Evolutionary conservation across 345 rosid genomes (phyloP), one percentile per base, ranked within the genome.

Genomic region (Bruguiera parviflora): DNA sequence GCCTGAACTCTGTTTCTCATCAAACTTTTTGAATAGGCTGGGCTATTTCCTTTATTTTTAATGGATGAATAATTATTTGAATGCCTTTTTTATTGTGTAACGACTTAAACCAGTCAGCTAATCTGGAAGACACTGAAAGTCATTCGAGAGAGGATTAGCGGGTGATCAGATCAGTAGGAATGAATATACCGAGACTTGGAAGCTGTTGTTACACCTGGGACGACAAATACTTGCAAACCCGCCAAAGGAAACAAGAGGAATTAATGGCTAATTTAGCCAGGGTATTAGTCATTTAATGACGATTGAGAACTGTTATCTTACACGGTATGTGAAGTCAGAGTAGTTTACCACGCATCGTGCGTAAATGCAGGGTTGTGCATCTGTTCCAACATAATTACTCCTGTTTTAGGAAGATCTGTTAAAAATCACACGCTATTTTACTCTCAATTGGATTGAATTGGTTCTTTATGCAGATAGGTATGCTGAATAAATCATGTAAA

Each of bases 401-500:
- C 8, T 37, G 63, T n/a, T 24, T 31, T 32, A 18, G 5, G 20
- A 8, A 56, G 24, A 15, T 28, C 21, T 32, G 3, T 39, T 57
- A 19, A 29, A n/a, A 58, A 29, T 43, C 19, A 11, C 58, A 21
- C 21, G 24, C 3, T 11, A 5, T 18, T 65, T 25, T 65, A 28
- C 68, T 58, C 27, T 5, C 49, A 43, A 64, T 57, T 58, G 57
- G 53, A 71, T 33, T 4, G 37, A 21, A 33, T 25, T 65, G 28
- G 47, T 63, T 67, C 65, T 8, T 61, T 57, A 3, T 81, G 89
- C 88, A 95, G 99, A 73, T 84, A 18, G 82, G 75, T 29, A 47
- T 89, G 79, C 29, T 95, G 22, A 87, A 82, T 78, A 85, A 77
- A 76, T 82, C 98, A 5, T 80, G 88, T 67, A 75, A 8, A 39